phyloP scores from a whole-genome alignment of 2,329 filamentous ascomycete genomes.

The Fusarium paranaense region DNA sequence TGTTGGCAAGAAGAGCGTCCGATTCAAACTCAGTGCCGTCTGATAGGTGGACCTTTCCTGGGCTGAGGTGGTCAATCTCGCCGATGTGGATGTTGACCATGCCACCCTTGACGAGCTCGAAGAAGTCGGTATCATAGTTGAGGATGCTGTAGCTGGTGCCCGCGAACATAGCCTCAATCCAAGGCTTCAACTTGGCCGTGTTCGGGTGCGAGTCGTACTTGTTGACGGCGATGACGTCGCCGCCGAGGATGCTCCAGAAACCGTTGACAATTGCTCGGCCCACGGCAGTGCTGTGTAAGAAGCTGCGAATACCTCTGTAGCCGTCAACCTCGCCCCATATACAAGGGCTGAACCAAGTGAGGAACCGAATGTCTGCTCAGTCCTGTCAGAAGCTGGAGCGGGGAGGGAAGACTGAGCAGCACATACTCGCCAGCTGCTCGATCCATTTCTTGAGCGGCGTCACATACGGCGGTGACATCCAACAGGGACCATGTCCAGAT shows the following conservation, averaged over 20 bases:
- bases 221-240: background rate
- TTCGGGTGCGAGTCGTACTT: background rate
- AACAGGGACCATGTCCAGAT: background rate
- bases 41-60: background rate
- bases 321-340: background rate
- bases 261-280: background rate
- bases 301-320: background rate
- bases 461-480: background rate
- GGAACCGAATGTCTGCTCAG: background rate
- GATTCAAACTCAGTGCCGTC: background rate
- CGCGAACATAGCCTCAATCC: background rate
- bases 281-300: background rate
- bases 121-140: background rate
- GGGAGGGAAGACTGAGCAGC: background rate
- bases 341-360: slow-evolving; percentile 1
- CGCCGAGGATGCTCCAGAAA: background rate
- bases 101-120: background rate
- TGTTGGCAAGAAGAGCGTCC: background rate
- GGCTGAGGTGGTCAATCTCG: background rate
- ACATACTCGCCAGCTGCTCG: background rate
- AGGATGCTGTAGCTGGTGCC: background rate
- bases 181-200: background rate
- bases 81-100: background rate
- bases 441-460: background rate
- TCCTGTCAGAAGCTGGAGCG: background rate